Percentiles rank a stretch among this genome's conserved stretches.
Conservation (phyloP, 805 yeast genomes). For the Candida quercuum region DNA sequence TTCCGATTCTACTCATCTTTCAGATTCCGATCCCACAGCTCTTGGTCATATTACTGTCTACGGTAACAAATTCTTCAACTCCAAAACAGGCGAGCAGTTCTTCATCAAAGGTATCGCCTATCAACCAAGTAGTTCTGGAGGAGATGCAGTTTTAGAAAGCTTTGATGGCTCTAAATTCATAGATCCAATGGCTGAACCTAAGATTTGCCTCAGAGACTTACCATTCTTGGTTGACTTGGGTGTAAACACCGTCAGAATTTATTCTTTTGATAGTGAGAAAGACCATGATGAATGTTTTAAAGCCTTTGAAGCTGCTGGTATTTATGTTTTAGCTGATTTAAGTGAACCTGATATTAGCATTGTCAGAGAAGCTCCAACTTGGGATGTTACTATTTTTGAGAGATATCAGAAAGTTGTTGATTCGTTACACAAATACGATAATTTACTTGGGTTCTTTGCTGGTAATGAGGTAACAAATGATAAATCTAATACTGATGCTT, state of each 20-base stretch:
- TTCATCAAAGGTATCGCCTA: conserved; percentile 86
- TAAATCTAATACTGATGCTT: conserved; percentile 75
- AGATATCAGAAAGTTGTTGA: conserved; percentile 85
- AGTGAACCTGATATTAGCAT: conserved; percentile 81
- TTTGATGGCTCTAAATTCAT: conserved; percentile 30
- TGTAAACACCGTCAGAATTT: conserved; percentile 80
- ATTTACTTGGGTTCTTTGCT: conserved; percentile 91
- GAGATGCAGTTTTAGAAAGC: conserved; percentile 21
- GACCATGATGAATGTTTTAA: conserved; percentile 78
- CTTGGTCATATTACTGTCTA: too few species aligned
- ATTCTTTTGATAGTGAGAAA: conserved; percentile 69
- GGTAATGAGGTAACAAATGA: conserved; percentile 96
- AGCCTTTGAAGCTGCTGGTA: conserved; percentile 74
- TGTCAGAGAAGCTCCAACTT: conserved; percentile 67
- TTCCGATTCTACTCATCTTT: too few species aligned
- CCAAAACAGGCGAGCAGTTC: conserved; percentile 73
- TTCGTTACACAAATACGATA: conserved; percentile 66
- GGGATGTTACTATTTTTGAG: conserved; percentile 67
- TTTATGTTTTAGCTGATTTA: conserved; percentile 86
- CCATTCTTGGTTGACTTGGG: conserved; percentile 65
- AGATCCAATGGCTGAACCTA: conserved; percentile 76
- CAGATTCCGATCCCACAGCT: too few species aligned
- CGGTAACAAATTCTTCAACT: conserved; percentile 75
- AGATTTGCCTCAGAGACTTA: conserved; percentile 73
- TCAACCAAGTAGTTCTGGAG: conserved; percentile 55